Conservation (phyloP, 805 yeast genomes). For the Starmerella vaccinii region DNA sequence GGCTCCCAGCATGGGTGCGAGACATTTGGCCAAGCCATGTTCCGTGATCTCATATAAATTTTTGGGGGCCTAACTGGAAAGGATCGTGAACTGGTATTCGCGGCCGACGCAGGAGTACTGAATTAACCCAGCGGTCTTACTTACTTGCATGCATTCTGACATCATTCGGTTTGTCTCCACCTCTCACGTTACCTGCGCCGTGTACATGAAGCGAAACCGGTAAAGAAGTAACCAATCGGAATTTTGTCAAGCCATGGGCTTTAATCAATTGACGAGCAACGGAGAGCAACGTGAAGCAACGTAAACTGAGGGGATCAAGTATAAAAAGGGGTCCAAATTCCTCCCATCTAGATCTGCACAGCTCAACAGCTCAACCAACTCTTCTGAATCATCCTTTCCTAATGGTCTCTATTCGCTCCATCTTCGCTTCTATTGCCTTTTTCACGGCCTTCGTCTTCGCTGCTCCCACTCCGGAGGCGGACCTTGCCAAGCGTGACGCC, state of each 20-base stretch:
- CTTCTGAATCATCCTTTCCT: background rate
- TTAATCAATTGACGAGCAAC: background rate
- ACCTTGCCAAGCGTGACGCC: background rate
- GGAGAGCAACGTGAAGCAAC: background rate
- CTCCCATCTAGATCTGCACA: background rate
- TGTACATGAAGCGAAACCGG: background rate
- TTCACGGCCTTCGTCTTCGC: slow-evolving; percentile 1
- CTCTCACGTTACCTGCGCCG: background rate
- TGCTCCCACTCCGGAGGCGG: background rate
- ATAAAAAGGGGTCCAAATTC: too few species aligned
- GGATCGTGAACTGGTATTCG: too few species aligned
- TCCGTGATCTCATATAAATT: too few species aligned
- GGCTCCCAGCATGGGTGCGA: too few species aligned
- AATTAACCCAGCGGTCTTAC: too few species aligned
- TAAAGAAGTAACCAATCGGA: background rate
- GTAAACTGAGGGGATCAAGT: background rate
- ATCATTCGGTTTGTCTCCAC: background rate
- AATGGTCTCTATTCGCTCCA: slow-evolving; percentile 1
- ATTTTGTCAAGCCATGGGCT: background rate
- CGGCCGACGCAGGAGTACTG: too few species aligned
- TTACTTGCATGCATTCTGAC: background rate
- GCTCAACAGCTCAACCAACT: background rate
- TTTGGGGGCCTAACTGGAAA: too few species aligned
- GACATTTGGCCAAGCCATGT: too few species aligned
- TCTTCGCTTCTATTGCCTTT: background rate